Evolutionary conservation across 176 grass and related monocot genomes (phyloP).

Genomic region (Panicum miliaceum): DNA sequence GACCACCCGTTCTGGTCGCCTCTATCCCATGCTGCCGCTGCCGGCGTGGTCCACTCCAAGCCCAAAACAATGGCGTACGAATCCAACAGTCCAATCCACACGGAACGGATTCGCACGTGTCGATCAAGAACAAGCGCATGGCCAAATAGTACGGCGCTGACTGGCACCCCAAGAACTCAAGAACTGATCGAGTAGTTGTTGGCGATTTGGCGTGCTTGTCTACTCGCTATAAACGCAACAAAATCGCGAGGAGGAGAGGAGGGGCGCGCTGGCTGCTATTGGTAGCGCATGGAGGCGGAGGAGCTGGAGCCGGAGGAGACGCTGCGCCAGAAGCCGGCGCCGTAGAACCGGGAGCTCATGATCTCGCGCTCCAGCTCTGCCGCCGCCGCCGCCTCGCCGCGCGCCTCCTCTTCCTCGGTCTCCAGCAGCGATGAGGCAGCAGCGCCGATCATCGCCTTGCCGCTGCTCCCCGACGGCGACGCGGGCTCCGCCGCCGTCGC

Average conservation of each 20-base stretch:
- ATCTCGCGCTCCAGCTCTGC: slow-evolving; percentile 52
- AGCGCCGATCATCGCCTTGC: slow-evolving; percentile 46
- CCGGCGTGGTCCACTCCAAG: slow-evolving; percentile 15
- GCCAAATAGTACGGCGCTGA: neutral
- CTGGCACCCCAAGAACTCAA: neutral
- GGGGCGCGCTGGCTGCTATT: neutral
- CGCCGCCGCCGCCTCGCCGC: slow-evolving; percentile 5
- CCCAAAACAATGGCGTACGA: neutral
- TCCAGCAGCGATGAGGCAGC: neutral
- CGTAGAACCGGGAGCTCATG: slow-evolving; percentile 58
- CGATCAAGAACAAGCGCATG: neutral
- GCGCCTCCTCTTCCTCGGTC: neutral
- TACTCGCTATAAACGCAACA: neutral
- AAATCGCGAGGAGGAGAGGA: neutral
- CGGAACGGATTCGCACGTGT: neutral
- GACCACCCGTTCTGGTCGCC: neutral
- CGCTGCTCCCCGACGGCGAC: slow-evolving; percentile 40
- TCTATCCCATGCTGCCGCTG: neutral
- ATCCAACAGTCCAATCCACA: neutral
- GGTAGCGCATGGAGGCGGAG: slow-evolving; percentile 35
- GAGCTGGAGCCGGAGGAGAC: slow-evolving; percentile 54
- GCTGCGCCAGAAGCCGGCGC: slow-evolving; percentile 70
- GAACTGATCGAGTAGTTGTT: neutral
- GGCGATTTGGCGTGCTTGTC: neutral
- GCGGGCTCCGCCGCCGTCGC: neutral